Base-by-base conservation (phyloP, 495 filamentous ascomycete species). In the Sphaerosporella brunnea region DNA sequence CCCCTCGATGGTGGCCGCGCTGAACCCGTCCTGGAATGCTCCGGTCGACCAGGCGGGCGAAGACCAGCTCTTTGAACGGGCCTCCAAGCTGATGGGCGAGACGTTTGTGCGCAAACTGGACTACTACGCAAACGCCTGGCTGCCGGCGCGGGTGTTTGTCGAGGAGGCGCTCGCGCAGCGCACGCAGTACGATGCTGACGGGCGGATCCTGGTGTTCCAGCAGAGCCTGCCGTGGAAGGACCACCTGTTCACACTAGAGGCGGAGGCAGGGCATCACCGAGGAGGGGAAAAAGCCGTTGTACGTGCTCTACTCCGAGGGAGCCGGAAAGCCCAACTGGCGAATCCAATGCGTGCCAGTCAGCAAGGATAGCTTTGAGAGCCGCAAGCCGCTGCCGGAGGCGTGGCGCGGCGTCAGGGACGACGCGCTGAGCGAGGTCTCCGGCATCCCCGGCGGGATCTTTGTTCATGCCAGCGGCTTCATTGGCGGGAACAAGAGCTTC, bases 381-480 rank as follows among this genome's bases (percentile, higher is more conserved):
- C 72, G 90, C 40, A 93, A 90, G 65, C 75, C 84, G 25, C 67
- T 97, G 51, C 92, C 92, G 1, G 85, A 88, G 64, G 68, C 72
- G 15, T 97, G 90, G 90, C 77, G 86, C 42, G 90, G 92, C 1
- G 71, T 90, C 42, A 72, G 92, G 18, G 90, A 96, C 59, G 76
- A 81, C 54, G 73, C 84, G 60, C 65, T 97, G 48, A 80, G 84
- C 60, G 67, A 73, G 48, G 69, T 92, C 4, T 64, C 73, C 26
- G 84, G 84, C 0, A 68, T 90, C 3, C 65, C 66, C 23, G 90
- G 88, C 4, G 74, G 82, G 32, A 76, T 96, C 19, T 97, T 97
- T 62, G 80, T 93, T 45, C 90, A 97, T 56, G 87, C 90, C 5
- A 79, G 77, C 45, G 92, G 90, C 3, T 97, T 97, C 63, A 93